Evolutionary conservation across 306 rosid genomes (phyloP).

Genomic region (Cucumis melo): DNA sequence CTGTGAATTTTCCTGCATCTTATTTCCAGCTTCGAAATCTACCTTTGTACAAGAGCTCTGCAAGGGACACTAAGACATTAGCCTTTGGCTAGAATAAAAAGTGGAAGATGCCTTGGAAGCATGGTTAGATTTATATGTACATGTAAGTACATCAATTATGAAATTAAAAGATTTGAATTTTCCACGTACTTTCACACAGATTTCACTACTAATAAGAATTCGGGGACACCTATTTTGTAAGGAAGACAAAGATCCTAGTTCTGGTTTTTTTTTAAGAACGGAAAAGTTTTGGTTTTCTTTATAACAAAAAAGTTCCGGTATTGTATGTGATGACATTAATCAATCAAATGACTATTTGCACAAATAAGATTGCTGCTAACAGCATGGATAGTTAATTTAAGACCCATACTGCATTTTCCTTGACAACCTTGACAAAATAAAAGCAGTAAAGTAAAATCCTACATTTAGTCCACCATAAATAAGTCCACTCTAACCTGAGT

Average conservation of each 20-base stretch:
- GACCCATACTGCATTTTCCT: neutral
- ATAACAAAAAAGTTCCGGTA: neutral
- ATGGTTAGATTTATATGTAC: neutral
- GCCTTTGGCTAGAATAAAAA: constrained; percentile 19
- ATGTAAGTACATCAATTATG: neutral
- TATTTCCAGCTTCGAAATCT: constrained; percentile 60
- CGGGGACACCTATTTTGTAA: neutral
- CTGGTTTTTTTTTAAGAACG: neutral
- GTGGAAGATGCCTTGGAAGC: constrained; percentile 17
- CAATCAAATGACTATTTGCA: neutral
- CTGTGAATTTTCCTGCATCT: constrained; percentile 39
- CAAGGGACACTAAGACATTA: constrained; percentile 31
- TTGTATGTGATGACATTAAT: neutral
- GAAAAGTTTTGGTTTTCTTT: no score
- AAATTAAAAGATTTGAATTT: neutral
- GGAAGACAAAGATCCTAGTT: neutral
- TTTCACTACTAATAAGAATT: neutral
- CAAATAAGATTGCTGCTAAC: neutral
- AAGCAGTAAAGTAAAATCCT: neutral
- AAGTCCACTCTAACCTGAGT: constrained; percentile 47
- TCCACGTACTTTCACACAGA: neutral
- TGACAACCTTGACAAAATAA: neutral
- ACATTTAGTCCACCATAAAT: neutral
- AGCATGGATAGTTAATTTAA: neutral
- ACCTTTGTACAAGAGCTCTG: constrained; percentile 97